Percentiles rank a stretch among this genome's conserved stretches.
These are phyloP conservation scores for Asclepias syriaca DNA, from an alignment of 257 asterid genomes.

Conservation along the genomic window DNA sequence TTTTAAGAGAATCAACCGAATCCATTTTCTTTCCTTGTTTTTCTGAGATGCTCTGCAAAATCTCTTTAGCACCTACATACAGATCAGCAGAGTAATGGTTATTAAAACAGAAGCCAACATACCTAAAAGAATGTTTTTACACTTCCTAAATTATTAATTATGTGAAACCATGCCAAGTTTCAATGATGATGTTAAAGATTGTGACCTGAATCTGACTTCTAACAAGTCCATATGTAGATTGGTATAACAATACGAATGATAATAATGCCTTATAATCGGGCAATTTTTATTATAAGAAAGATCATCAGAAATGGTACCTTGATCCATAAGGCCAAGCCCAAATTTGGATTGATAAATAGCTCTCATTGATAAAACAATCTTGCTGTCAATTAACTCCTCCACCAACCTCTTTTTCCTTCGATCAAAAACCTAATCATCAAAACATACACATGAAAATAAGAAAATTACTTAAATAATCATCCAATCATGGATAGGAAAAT, in stretches of 20 bases:
- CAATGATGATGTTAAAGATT: no score
- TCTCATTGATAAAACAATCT: slow-evolving; percentile 91
- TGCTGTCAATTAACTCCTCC: slow-evolving; percentile 91
- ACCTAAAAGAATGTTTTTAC: not conserved
- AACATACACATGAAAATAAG: not conserved
- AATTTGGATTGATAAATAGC: slow-evolving; percentile 90
- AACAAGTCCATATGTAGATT: slow-evolving; percentile 5
- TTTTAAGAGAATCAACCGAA: slow-evolving; percentile 68
- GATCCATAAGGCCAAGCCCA: slow-evolving; percentile 93
- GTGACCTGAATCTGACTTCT: not conserved
- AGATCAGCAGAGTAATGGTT: slow-evolving; percentile 17
- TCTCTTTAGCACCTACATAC: slow-evolving; percentile 85
- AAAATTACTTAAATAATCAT: not conserved
- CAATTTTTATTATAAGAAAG: not conserved
- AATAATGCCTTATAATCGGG: not conserved
- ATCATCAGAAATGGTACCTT: slow-evolving; percentile 43
- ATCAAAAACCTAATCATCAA: slow-evolving; percentile 68
- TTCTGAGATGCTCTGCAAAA: slow-evolving; percentile 85
- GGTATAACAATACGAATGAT: not conserved
- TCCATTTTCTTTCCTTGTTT: slow-evolving; percentile 97
- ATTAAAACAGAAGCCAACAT: not conserved
- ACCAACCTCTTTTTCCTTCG: slow-evolving; percentile 82
- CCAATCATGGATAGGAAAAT: not conserved
- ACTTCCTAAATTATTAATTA: not conserved
- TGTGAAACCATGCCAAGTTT: not conserved